These are phyloP conservation scores for Dioscorea dumetorum DNA, from an alignment of 106 monocot genomes.

Conservation along the genomic window DNA sequence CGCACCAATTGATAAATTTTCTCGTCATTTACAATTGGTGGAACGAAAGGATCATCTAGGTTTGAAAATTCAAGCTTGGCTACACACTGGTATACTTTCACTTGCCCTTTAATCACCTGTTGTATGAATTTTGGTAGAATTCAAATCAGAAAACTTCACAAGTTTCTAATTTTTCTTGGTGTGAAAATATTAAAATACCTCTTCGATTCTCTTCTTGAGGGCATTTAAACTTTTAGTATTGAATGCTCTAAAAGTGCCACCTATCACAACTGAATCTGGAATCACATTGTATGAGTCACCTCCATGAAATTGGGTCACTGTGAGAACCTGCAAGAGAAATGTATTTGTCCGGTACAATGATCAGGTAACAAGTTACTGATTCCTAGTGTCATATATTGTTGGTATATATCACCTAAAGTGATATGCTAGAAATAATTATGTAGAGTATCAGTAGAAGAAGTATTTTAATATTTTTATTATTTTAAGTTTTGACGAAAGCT, in stretches of 20 bases:
- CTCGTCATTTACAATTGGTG: conserved; percentile 16
- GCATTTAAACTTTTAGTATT: not conserved
- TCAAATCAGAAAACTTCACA: not conserved
- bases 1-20: conserved; percentile 4
- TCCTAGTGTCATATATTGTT: no score
- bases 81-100: conserved; percentile 14
- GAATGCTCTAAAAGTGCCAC: conserved; percentile 29
- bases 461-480: no score
- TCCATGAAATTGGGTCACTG: conserved; percentile 12
- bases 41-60: conserved; percentile 4
- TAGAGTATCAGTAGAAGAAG: no score
- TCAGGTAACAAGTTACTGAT: no score
- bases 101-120: conserved; percentile 19
- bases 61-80: conserved; percentile 20
- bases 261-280: conserved; percentile 12
- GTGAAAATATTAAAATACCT: conserved; percentile 6
- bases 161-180: no score
- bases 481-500: no score
- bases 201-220: conserved; percentile 15
- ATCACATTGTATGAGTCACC: conserved; percentile 5
- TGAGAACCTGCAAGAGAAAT: conserved; percentile 15
- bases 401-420: no score
- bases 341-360: no score
- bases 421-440: no score
- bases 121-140: not conserved